Evolutionary conservation across 345 rosid genomes (phyloP), one percentile per base, ranked within the genome.

Genomic region (Eucalyptus pumila): DNA sequence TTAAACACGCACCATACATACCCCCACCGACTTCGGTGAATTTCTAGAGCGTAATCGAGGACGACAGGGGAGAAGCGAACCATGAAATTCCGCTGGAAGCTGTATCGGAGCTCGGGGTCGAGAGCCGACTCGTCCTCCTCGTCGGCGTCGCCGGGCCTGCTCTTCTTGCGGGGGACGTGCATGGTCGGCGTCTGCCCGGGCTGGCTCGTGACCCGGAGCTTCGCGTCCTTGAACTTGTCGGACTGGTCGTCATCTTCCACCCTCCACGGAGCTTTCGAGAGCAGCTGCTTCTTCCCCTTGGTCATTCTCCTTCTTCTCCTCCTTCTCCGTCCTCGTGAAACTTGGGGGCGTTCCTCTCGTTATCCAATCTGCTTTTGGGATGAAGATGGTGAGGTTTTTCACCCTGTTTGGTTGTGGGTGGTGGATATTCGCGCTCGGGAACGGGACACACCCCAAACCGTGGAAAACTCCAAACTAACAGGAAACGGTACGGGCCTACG

Each of bases 81-180:
- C 99, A 94, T 94, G 87, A 87, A 94, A 93, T 97, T 96, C 47
- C 99, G 98, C 89, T 97, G 95, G 94, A 96, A 97, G 94, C 99
- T 97, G 94, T 96, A 97, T 6, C 99, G 99, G 87, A 97, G 99
- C 93, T 96, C 95, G 45, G 99, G 98, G 92, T 97, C 99, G 27
- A 97, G 95, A n/a, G 94, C 96, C 34, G 96, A 88, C 30, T 90
- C 91, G 42, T 88, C 91, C 32, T 93, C 96, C 4, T 94, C 96
- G 11, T 93, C 91, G 83, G 45, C 45, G 45, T 87, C 96, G 17
- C 92, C 91, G 87, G 81, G 34, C 58, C 65, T 86, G 87, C 49
- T 85, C 90, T 91, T 93, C 86, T 88, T 92, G 85, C 95, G 90
- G 81, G 99, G 97, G 87, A 96, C 96, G 89, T 96, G 99, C 97